A percentile compares a stretch with the other conserved stretches of the same genome.
phyloP scores from a whole-genome alignment of 495 filamentous ascomycete genomes.

The Ramalina intermedia region DNA sequence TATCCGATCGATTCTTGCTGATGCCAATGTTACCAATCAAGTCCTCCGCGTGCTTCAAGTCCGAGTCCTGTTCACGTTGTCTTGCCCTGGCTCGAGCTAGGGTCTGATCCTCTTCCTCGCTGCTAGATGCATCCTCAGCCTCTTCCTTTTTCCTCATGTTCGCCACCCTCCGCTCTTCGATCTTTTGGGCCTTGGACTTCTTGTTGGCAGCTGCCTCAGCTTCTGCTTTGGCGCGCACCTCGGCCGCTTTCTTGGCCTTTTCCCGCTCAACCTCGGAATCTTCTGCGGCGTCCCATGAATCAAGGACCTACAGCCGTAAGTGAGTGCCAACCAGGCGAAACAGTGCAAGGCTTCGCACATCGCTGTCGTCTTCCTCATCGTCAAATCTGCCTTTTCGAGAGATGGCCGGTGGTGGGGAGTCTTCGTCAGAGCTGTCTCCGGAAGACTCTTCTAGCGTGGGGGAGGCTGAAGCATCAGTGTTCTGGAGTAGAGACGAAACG shows the following conservation, averaged over 20 bases:
- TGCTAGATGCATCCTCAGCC: constrained; percentile 40
- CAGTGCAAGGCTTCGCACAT: constrained; percentile 39
- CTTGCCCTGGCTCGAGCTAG: constrained; percentile 57
- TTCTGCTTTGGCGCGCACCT: constrained; percentile 76
- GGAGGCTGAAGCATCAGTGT: neutral
- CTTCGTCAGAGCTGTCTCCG: constrained; percentile 9
- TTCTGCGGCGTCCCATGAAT: constrained; percentile 94
- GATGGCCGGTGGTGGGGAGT: constrained; percentile 46
- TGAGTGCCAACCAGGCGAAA: constrained; percentile 5
- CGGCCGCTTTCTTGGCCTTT: constrained; percentile 75
- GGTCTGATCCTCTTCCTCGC: constrained; percentile 57
- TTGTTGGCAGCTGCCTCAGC: constrained; percentile 85
- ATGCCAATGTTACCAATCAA: constrained; percentile 73
- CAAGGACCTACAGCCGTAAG: constrained; percentile 51
- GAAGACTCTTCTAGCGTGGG: neutral
- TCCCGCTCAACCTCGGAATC: constrained; percentile 95
- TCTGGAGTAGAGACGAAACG: neutral
- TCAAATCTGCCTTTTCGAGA: constrained; percentile 64
- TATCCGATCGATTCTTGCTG: constrained; percentile 46
- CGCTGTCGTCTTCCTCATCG: constrained; percentile 82
- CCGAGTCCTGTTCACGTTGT: constrained; percentile 68
- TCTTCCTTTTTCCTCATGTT: constrained; percentile 29
- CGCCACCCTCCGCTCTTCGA: constrained; percentile 55
- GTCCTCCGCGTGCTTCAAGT: constrained; percentile 83
- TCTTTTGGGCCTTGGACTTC: constrained; percentile 77